Evolutionary conservation across 805 yeast genomes (phyloP).

Genomic region (Priceomyces fermenticarens): DNA sequence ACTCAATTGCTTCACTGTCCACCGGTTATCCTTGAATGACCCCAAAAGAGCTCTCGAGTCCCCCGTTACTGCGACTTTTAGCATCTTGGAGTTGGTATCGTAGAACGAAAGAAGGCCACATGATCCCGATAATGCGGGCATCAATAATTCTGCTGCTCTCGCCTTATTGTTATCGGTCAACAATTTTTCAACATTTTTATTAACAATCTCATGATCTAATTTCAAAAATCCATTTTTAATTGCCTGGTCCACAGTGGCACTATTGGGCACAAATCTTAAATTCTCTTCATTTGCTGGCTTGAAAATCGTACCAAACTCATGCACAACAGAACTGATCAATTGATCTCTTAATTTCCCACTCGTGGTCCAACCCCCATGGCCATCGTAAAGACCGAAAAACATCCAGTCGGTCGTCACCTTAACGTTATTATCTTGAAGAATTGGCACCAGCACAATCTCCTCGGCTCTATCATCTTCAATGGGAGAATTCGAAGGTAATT

Average conservation of each 20-base stretch:
- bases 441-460: constrained; percentile 69
- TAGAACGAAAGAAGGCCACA: constrained; percentile 88
- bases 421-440: constrained; percentile 56
- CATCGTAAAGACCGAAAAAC: constrained; percentile 95
- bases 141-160: constrained; percentile 65
- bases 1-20: constrained; percentile 86
- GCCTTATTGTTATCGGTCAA: constrained; percentile 67
- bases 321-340: constrained; percentile 71
- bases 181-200: constrained; percentile 66
- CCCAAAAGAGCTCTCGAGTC: constrained; percentile 93
- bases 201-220: constrained; percentile 83
- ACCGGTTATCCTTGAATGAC: constrained; percentile 61
- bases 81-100: constrained; percentile 66
- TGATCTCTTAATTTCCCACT: constrained; percentile 80
- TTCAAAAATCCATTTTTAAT: constrained; percentile 76
- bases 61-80: constrained; percentile 93
- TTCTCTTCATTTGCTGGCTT: constrained; percentile 51
- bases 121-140: constrained; percentile 95
- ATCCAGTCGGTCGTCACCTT: constrained; percentile 69
- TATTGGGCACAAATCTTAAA: constrained; percentile 60
- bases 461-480: constrained; percentile 93
- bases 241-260: constrained; percentile 73
- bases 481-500: constrained; percentile 87
- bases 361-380: constrained; percentile 96
- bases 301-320: constrained; percentile 67